Conservation (phyloP, 768 basidiomycete species). For the Collybia mongolica region DNA sequence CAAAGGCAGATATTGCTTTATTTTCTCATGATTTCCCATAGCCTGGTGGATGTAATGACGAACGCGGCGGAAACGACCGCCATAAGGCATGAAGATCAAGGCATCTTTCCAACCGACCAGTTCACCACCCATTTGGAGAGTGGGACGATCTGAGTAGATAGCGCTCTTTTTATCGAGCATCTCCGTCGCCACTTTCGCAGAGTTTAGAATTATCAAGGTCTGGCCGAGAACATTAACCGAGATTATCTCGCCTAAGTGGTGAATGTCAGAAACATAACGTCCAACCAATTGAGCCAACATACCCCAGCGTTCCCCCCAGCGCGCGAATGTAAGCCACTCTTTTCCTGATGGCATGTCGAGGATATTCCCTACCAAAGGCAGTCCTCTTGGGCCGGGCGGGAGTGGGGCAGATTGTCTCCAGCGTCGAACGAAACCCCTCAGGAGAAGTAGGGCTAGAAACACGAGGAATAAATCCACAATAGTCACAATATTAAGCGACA, state of each 20-base stretch:
- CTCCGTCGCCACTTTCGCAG: slow-evolving; percentile 48
- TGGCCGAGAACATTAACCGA: slow-evolving; percentile 62
- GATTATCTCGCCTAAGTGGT: slow-evolving; percentile 50
- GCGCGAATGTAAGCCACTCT: slow-evolving; percentile 51
- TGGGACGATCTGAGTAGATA: slow-evolving; percentile 67
- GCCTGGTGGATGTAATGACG: slow-evolving; percentile 40
- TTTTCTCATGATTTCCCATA: slow-evolving; percentile 36
- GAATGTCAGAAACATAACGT: background rate
- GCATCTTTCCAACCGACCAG: slow-evolving; percentile 58
- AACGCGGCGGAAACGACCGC: slow-evolving; percentile 45
- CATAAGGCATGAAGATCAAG: slow-evolving; percentile 54
- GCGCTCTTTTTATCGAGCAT: slow-evolving; percentile 67
- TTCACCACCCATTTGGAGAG: slow-evolving; percentile 50
- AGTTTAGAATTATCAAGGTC: slow-evolving; percentile 55
- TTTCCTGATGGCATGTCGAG: slow-evolving; percentile 48
- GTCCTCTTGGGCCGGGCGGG: slow-evolving; percentile 50
- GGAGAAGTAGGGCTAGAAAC: slow-evolving; percentile 30
- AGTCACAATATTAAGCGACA: slow-evolving; percentile 13
- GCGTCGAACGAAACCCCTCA: slow-evolving; percentile 26
- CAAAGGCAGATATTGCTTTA: slow-evolving; percentile 35
- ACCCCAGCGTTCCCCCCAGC: slow-evolving; percentile 55
- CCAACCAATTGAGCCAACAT: slow-evolving; percentile 4
- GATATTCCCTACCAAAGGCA: slow-evolving; percentile 54
- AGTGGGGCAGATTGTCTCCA: slow-evolving; percentile 25
- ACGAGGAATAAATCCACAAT: slow-evolving; percentile 30